These are phyloP conservation scores for Leccinum subrobustum DNA, from an alignment of 1,284 basidiomycete species.

Conservation along the genomic window DNA sequence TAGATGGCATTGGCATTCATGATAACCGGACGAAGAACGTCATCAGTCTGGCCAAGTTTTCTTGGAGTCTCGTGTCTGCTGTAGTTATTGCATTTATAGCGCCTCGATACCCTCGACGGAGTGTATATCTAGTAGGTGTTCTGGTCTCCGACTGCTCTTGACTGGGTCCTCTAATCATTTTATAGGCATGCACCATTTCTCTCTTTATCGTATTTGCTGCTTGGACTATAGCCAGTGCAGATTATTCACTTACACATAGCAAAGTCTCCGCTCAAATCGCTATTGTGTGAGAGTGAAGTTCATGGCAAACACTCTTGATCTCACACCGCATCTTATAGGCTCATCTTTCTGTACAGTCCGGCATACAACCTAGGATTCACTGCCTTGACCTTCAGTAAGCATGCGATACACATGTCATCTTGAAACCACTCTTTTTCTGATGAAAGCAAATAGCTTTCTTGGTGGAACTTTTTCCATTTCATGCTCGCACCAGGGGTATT, in stretches of 20 bases:
- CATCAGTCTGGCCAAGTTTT: conserved; percentile 6
- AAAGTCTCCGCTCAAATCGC: conserved; percentile 3
- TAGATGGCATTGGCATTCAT: conserved; percentile 20
- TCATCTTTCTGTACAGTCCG: conserved; percentile 9
- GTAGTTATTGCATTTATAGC: conserved; percentile 6
- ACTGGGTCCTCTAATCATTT: neutral
- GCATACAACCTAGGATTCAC: conserved; percentile 5
- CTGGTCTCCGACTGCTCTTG: no score
- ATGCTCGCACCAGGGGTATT: conserved; percentile 18
- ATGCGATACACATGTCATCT: neutral
- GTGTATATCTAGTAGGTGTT: conserved; percentile 12
- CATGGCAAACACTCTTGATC: neutral
- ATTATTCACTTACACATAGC: conserved; percentile 9
- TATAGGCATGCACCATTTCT: conserved; percentile 11
- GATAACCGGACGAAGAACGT: conserved; percentile 18
- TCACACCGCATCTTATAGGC: conserved; percentile 1
- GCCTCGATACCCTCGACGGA: conserved; percentile 17
- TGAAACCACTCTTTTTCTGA: neutral
- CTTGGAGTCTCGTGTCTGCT: conserved; percentile 11
- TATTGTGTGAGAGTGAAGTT: conserved; percentile 4
- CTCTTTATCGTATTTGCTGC: conserved; percentile 14
- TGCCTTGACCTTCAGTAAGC: conserved; percentile 3
- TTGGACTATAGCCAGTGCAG: conserved; percentile 16
- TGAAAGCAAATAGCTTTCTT: conserved; percentile 14
- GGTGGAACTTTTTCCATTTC: conserved; percentile 29